These are phyloP conservation scores for Trichoderma cornu-damae DNA, from an alignment of 2,329 filamentous ascomycete species.

Conservation along the genomic window DNA sequence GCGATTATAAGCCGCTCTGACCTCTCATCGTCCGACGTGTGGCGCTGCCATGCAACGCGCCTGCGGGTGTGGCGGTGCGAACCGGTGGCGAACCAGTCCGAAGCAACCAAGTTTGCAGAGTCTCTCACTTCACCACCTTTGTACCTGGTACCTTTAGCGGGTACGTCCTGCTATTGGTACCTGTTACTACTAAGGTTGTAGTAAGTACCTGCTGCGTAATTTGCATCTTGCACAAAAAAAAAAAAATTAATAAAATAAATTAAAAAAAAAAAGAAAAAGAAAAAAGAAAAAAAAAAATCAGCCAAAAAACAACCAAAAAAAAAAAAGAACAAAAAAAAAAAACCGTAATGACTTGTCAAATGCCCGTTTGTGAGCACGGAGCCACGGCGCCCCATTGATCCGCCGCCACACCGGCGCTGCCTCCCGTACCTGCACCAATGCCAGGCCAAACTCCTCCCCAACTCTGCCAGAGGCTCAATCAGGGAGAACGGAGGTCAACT, in stretches of 20 bases:
- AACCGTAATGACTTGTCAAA: slow-evolving; percentile 13
- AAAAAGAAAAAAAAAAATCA: too few relatives aligned
- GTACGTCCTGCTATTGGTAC: too few relatives aligned
- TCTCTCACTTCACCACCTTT: too few relatives aligned
- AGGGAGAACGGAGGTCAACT: slow-evolving; percentile 9
- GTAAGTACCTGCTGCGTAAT: too few relatives aligned
- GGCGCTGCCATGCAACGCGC: neutral
- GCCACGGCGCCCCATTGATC: slow-evolving; percentile 16
- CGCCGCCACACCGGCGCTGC: neutral
- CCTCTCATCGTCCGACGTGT: slow-evolving; percentile 13
- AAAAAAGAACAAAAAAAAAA: neutral
- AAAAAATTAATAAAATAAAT: too few relatives aligned
- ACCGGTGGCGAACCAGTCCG: slow-evolving; percentile 10
- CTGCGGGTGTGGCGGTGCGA: slow-evolving; percentile 12
- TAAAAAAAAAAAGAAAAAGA: too few relatives aligned
- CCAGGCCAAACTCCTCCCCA: slow-evolving; percentile 8
- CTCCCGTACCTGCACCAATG: neutral
- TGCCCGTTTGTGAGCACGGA: slow-evolving; percentile 3
- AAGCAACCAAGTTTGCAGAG: too few relatives aligned
- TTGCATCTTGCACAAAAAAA: too few relatives aligned
- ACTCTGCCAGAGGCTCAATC: neutral
- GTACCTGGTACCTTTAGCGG: too few relatives aligned
- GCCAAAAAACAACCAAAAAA: too few relatives aligned
- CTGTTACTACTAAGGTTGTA: too few relatives aligned
- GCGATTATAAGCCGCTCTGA: neutral